Evolutionary conservation across 139 green algal genomes (phyloP), one percentile per base, ranked within the genome.

Genomic region (Chlamydomonas incerta): DNA sequence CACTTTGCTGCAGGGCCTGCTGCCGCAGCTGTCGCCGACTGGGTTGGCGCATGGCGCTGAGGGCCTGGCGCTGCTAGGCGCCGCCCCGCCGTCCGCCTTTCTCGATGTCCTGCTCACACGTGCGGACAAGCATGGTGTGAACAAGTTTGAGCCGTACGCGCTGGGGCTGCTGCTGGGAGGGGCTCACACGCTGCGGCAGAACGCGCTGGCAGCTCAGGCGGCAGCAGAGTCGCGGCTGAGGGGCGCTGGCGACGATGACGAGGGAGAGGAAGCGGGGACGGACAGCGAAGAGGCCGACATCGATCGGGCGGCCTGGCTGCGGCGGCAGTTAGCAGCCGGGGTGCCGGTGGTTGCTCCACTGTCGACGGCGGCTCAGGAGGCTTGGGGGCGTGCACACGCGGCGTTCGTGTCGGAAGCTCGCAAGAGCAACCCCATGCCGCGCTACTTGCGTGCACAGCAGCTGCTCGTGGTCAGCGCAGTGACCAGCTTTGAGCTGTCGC

Each of bases 141-240:
- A n/a, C 47, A 28, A 24, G 15, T 81, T 18, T 14, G 73, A 41
- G 20, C 31, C 52, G 28, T 33, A 26, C 37, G 60, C 37, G 24
- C 62, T 72, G 62, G 76, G 76, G 29, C 60, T 83, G 76, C 76
- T 83, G 41, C 60, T 83, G 37, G 76, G 76, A 2, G 58, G 60
- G 28, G 76, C 31, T 23, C 76, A 83, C 4, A 37, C 62, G 62
- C 37, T 83, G 62, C 6, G 62, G 62, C 63, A 46, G 0, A 71
- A 60, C 74, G 35, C 23, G 20, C 73, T 47, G 50, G 41, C 41
- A 50, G 41, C 41, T 50, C 41, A 50, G 41, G 41, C 41, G 41
- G 41, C 41, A 33, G 50, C 34, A 17, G 11, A 17, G 71, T 46
- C 2, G 69, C 33, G 34, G 41, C 69, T 6, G 4, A 33, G 41